A percentile compares a stretch with the other conserved stretches of the same genome.
Conservation (phyloP, 345 rosid genomes). For the Capsella bursapastoris region DNA sequence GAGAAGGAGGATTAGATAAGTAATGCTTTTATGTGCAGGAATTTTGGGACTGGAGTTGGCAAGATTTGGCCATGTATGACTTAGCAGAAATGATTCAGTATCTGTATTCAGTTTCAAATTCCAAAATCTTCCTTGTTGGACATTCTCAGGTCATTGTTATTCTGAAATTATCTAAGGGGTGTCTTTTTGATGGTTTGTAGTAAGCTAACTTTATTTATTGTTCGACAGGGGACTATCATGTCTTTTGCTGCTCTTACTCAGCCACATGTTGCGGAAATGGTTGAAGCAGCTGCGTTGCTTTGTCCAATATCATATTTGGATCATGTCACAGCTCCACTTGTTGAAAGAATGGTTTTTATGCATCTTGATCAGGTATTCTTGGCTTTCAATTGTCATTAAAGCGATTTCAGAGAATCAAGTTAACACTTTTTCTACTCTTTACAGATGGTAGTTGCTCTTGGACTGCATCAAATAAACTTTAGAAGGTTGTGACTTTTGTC, state of each 20-base stretch:
- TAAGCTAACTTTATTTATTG: neutral
- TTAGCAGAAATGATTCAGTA: slow-evolving; percentile 70
- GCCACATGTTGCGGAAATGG: slow-evolving; percentile 69
- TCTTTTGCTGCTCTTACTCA: slow-evolving; percentile 88
- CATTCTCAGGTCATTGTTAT: slow-evolving; percentile 80
- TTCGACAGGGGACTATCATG: slow-evolving; percentile 82
- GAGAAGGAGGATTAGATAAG: neutral
- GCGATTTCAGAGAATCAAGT: slow-evolving; percentile 30
- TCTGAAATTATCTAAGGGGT: neutral
- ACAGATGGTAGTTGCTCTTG: slow-evolving; percentile 82
- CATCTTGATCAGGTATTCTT: slow-evolving; percentile 87
- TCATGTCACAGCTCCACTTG: slow-evolving; percentile 82
- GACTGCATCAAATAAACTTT: slow-evolving; percentile 82
- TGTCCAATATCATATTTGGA: slow-evolving; percentile 89
- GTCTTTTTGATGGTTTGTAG: slow-evolving; percentile 1
- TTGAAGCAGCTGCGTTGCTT: slow-evolving; percentile 92
- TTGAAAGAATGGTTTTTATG: slow-evolving; percentile 75
- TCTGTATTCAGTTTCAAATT: slow-evolving; percentile 55
- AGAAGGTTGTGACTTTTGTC: slow-evolving; percentile 61
- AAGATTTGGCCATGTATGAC: slow-evolving; percentile 85
- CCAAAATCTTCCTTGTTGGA: slow-evolving; percentile 83
- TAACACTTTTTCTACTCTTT: slow-evolving; percentile 28
- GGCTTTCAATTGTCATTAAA: slow-evolving; percentile 28
- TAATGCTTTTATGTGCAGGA: slow-evolving; percentile 51
- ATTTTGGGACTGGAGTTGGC: slow-evolving; percentile 99